These are phyloP conservation scores for Sphaerosporella brunnea DNA, from an alignment of 495 filamentous ascomycete genomes.

Conservation along the genomic window DNA sequence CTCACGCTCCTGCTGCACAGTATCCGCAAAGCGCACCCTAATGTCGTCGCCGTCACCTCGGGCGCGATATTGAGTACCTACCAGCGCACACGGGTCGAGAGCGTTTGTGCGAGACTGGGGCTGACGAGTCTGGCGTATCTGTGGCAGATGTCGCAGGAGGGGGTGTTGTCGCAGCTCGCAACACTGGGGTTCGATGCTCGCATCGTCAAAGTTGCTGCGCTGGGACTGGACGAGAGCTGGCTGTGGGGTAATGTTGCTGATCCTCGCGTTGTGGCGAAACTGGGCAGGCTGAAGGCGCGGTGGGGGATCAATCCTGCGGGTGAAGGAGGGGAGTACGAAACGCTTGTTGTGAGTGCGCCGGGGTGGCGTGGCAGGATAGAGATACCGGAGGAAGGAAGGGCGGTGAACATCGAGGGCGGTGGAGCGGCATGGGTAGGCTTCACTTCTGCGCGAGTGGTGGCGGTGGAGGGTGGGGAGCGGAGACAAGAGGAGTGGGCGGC, in stretches of 20 bases:
- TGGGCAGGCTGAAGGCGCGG: slow-evolving; percentile 46
- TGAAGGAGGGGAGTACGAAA: slow-evolving; percentile 95
- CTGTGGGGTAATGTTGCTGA: slow-evolving; percentile 67
- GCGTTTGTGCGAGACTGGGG: slow-evolving; percentile 58
- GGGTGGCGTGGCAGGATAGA: slow-evolving; percentile 43
- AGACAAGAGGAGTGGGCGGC: slow-evolving; percentile 31
- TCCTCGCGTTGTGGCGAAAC: slow-evolving; percentile 31
- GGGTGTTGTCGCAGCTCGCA: slow-evolving; percentile 65
- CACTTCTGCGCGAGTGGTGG: slow-evolving; percentile 37
- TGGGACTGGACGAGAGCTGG: slow-evolving; percentile 63
- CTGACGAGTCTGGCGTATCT: slow-evolving; percentile 68
- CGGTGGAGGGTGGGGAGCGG: slow-evolving; percentile 28
- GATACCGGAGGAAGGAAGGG: slow-evolving; percentile 37
- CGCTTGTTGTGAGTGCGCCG: slow-evolving; percentile 69
- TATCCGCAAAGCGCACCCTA: slow-evolving; percentile 47
- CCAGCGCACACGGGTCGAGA: slow-evolving; percentile 85
- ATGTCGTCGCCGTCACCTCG: slow-evolving; percentile 65
- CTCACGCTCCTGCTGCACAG: slow-evolving; percentile 52
- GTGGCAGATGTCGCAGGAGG: slow-evolving; percentile 63
- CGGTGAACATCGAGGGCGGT: slow-evolving; percentile 41
- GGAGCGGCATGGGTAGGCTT: slow-evolving; percentile 51
- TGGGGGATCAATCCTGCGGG: slow-evolving; percentile 52
- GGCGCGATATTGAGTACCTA: slow-evolving; percentile 91
- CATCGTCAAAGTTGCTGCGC: slow-evolving; percentile 87
- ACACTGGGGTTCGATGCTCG: slow-evolving; percentile 57